Base-by-base conservation (phyloP, 768 basidiomycete genomes). In the Clitopilus hobsonii region DNA sequence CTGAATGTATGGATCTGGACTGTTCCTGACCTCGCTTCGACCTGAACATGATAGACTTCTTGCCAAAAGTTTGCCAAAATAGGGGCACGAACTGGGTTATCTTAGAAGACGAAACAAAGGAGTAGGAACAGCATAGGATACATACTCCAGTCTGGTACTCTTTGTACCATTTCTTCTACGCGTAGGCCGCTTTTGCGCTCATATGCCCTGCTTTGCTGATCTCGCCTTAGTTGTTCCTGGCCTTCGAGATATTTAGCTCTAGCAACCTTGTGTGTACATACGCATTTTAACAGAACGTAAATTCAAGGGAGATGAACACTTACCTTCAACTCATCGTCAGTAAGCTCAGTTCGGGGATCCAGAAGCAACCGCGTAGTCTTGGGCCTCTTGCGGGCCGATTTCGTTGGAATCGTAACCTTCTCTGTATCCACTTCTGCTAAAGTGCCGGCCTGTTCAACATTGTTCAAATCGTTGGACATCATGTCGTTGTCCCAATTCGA, bases 271-370 rank as follows among this genome's bases (percentile, higher is more conserved):
- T 49, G 13, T n/a, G 36, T 49, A 41, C 30, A 29, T 16, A 54
- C 13, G 58, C 51, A 53, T 41, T 2, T 36, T 56, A 6, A 50
- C 47, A 49, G 10, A 45, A 11, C 29, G 51, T 27, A 36, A 26
- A 18, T 18, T 26, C 24, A 20, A 49, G 47, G 47, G 25, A 41
- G 47, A 29, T 18, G 38, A 36, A 22, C 30, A 24, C 65, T 57
- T 54, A 83, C 91, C 74, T 86, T 88, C 41, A 94, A 73, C 69
- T 94, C 89, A 3, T 89, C 86, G 56, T 92, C 89, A 4, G 90
- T 89, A 30, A 94, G 70, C 64, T 94, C 91, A 5, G 84, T 94
- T 56, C 89, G 78, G 4, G 77, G 70, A 66, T 94, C 91, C 6
- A 93, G 67, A 3, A 89, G 70, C 38, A 85, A 65, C 45, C 84